These are phyloP conservation scores for Clonostachys rhizophaga DNA, from an alignment of 2,329 filamentous ascomycete species.

Conservation along the genomic window DNA sequence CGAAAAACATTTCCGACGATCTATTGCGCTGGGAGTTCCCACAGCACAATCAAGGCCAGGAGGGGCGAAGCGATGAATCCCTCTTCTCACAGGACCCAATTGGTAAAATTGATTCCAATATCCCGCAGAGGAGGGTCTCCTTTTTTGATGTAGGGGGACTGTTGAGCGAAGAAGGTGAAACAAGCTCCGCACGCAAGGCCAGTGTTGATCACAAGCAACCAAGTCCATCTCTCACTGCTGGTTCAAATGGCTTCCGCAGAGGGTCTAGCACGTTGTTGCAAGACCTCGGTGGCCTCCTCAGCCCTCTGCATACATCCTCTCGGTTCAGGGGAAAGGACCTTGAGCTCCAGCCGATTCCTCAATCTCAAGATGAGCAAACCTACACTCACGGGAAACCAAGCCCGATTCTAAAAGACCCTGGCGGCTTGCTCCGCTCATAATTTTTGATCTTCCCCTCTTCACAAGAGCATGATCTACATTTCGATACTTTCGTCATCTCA, in stretches of 20 bases:
- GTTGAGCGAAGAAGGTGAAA: constrained; percentile 42
- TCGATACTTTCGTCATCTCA: too few species aligned
- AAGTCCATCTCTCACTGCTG: constrained; percentile 37
- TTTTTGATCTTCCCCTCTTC: too few species aligned
- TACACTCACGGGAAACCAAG: constrained; percentile 15
- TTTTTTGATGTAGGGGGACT: constrained; percentile 85
- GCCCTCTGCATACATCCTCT: constrained; percentile 25
- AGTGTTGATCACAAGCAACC: constrained; percentile 31
- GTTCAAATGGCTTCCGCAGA: constrained; percentile 37
- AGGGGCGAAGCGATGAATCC: constrained; percentile 38
- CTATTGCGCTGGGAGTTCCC: constrained; percentile 45
- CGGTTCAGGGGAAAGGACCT: constrained; percentile 23
- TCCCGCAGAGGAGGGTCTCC: constrained; percentile 46
- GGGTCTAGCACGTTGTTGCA: constrained; percentile 55
- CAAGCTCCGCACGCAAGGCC: constrained; percentile 32
- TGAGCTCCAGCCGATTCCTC: constrained; percentile 41
- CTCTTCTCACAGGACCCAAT: constrained; percentile 28
- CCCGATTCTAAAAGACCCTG: constrained; percentile 29
- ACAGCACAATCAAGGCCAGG: constrained; percentile 26
- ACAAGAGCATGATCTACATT: too few species aligned
- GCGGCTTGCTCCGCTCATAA: constrained; percentile 19
- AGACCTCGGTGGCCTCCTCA: constrained; percentile 51
- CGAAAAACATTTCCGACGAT: constrained; percentile 21
- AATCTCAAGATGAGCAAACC: constrained; percentile 26
- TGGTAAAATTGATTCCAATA: constrained; percentile 13